Percentiles rank a stretch among this genome's conserved stretches.
Evolutionary conservation across 2,329 filamentous ascomycete genomes (phyloP).

Genomic region (Botryotinia globosa): DNA sequence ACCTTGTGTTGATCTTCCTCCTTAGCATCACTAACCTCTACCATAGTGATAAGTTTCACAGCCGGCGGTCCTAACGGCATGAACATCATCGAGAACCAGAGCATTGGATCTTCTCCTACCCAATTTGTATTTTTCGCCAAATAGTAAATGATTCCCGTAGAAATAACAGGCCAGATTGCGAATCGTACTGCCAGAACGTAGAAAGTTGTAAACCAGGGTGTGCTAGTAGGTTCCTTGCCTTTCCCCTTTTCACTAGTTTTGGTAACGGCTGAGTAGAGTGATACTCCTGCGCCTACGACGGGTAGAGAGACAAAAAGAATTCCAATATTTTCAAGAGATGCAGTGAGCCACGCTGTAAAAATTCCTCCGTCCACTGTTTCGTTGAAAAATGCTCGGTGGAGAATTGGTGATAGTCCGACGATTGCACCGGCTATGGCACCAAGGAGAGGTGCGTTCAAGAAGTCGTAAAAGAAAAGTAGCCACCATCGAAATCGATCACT

Average conservation of each 20-base stretch:
- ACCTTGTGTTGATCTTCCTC: conserved; percentile 45
- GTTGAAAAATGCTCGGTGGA: conserved; percentile 62
- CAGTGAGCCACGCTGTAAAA: conserved; percentile 64
- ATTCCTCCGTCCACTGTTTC: conserved; percentile 57
- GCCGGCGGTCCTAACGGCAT: conserved; percentile 49
- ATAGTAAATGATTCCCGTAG: conserved; percentile 53
- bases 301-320: conserved; percentile 62
- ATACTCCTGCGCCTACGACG: conserved; percentile 65
- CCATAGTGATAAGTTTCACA: conserved; percentile 48
- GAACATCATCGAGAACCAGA: conserved; percentile 59
- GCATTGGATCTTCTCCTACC: conserved; percentile 56
- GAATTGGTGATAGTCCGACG: conserved; percentile 56
- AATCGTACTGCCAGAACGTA: conserved; percentile 56
- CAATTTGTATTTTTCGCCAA: conserved; percentile 52
- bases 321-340: conserved; percentile 59
- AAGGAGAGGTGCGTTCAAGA: conserved; percentile 60
- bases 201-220: conserved; percentile 50
- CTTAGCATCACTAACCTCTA: conserved; percentile 44
- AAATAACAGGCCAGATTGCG: conserved; percentile 57
- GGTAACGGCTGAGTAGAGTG: conserved; percentile 54
- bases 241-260: conserved; percentile 43
- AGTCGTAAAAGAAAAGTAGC: conserved; percentile 44
- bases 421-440: conserved; percentile 58
- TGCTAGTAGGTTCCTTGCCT: conserved; percentile 33
- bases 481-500: conserved; percentile 38